Evolutionary conservation across 306 rosid genomes (phyloP).

Genomic region (Vigna hirtella): DNA sequence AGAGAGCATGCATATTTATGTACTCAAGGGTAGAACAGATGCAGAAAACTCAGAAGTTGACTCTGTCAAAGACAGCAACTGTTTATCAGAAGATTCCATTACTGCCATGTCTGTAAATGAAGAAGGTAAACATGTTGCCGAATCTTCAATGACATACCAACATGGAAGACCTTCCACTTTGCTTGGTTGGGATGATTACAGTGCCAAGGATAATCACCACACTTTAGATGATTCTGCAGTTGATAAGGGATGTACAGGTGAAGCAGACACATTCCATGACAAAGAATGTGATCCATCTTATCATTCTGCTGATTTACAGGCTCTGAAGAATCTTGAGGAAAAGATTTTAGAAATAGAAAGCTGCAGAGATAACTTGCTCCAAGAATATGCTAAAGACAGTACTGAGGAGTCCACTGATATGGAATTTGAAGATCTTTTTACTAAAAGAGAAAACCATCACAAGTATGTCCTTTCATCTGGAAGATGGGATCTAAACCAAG

Average conservation of each 20-base stretch:
- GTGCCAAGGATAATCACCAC: constrained; percentile 10
- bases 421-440: constrained; percentile 58
- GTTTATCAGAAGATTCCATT: constrained; percentile 51
- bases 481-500: constrained; percentile 71
- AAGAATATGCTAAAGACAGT: constrained; percentile 45
- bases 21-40: constrained; percentile 30
- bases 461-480: constrained; percentile 69
- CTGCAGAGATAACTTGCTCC: constrained; percentile 33
- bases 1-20: constrained; percentile 29
- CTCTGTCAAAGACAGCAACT: constrained; percentile 62
- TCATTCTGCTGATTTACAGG: constrained; percentile 30
- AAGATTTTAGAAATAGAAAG: constrained; percentile 54
- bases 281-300: constrained; percentile 29
- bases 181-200: constrained; percentile 15
- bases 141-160: constrained; percentile 27
- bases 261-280: constrained; percentile 38
- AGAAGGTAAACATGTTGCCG: constrained; percentile 42
- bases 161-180: constrained; percentile 43
- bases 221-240: constrained; percentile 22
- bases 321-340: constrained; percentile 54
- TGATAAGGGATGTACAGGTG: constrained; percentile 35
- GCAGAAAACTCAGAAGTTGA: constrained; percentile 43
- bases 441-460: constrained; percentile 50
- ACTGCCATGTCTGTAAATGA: constrained; percentile 54
- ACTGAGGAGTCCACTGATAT: constrained; percentile 48